Conservation (phyloP, 805 yeast species). For the Kockiozyma suomiensis region DNA sequence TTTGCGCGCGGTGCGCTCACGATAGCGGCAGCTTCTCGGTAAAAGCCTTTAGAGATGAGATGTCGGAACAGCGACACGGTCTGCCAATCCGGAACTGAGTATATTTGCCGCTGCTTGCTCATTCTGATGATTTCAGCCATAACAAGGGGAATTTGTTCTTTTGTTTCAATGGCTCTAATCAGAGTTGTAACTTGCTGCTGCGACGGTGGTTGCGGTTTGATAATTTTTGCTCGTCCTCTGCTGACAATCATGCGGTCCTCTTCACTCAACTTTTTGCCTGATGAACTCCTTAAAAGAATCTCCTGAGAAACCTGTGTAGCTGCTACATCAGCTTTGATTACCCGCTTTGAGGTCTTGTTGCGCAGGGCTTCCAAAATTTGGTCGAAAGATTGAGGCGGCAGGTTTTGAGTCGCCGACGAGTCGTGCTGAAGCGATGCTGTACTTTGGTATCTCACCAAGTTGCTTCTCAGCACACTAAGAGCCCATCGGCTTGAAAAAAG, state of each 20-base stretch:
- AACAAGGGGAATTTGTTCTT: slow-evolving; percentile 1
- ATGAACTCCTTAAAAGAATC: background rate
- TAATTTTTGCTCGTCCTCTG: background rate
- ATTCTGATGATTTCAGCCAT: slow-evolving; percentile 6
- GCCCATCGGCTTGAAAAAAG: background rate
- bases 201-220: slow-evolving; percentile 6
- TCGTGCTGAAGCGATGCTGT: background rate
- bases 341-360: slow-evolving; percentile 1
- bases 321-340: background rate
- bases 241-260: background rate
- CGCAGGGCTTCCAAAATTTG: background rate
- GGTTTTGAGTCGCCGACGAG: background rate
- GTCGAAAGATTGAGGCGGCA: background rate
- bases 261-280: background rate
- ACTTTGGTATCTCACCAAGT: background rate
- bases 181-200: slow-evolving; percentile 1
- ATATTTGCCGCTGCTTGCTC: background rate
- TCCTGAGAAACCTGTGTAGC: slow-evolving; percentile 6
- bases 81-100: slow-evolving; percentile 20
- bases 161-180: background rate
- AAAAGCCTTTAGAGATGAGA: slow-evolving; percentile 13
- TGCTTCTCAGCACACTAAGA: background rate
- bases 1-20: background rate
- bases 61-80: slow-evolving; percentile 8
- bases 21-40: slow-evolving; percentile 4